Evolutionary conservation across 192 early-diverging fungal genomes (phyloP), one percentile per base, ranked within the genome.

Genomic region (Chytriomyces sp.): DNA sequence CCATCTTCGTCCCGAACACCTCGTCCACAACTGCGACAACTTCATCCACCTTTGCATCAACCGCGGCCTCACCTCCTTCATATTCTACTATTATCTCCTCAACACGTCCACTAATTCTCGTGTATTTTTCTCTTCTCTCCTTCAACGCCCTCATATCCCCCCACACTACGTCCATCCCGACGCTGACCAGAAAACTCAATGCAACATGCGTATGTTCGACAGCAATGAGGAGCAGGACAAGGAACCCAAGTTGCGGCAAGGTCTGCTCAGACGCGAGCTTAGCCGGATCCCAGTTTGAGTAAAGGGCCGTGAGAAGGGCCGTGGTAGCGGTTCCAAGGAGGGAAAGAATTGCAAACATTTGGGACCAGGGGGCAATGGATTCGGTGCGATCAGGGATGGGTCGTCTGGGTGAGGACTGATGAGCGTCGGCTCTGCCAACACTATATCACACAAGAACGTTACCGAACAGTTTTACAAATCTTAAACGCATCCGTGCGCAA

Each of bases 401-500:
- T 14, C 93, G 85, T 61, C 91, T 84, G 5, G n/a, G 87, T 84
- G 52, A 90, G 84, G 39, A 83, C 7, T 3, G 1, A 61, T 36
- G 14, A 36, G 44, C 10, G n/a, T n/a, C 10, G n/a, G 44, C 10
- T 10, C 10, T 14, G n/a, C 44, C 10, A 49, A 49, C 10, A 49
- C 10, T 14, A 49, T 14, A 63, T 40, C 19, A 63, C 17, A 61
- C 10, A 54, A 53, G 36, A 36, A 10, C 37, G 32, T 32, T 44
- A 75, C 78, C 77, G 57, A 10, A 70, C 73, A 40, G 76, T 62
- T 38, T 75, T 89, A 72, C 91, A 91, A 63, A 98, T 88, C 78
- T 98, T 98, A 77, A 93, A 87, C 0, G 94, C 95, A 77, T 98
- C 95, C 6, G 89, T 85, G 54, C 96, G 85, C 58, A 98, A 77